These are phyloP conservation scores for Echium plantagineum DNA, from an alignment of 257 asterid species.

Conservation along the genomic window DNA sequence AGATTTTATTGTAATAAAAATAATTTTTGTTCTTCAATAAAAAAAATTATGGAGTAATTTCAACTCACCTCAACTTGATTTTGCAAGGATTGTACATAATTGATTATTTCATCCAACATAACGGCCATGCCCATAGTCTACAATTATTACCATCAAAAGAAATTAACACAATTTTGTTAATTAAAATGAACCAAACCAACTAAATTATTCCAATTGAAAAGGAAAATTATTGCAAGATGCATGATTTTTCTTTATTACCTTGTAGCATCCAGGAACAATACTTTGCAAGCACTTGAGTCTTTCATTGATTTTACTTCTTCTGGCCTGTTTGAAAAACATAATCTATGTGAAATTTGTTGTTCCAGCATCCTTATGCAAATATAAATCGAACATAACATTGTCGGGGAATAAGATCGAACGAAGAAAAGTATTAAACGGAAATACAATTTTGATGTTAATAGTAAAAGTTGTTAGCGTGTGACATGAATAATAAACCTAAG, in stretches of 20 bases:
- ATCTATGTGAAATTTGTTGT: too few relatives aligned
- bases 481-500: too few relatives aligned
- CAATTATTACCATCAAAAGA: constrained; percentile 11
- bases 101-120: constrained; percentile 88
- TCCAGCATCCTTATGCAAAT: too few relatives aligned
- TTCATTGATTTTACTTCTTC: constrained; percentile 87
- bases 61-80: constrained; percentile 77
- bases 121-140: constrained; percentile 98
- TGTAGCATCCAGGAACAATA: constrained; percentile 91
- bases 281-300: constrained; percentile 72
- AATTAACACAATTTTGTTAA: too few relatives aligned
- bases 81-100: constrained; percentile 80
- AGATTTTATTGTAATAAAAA: too few relatives aligned
- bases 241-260: constrained; percentile 27
- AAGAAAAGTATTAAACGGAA: too few relatives aligned
- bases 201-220: neutral
- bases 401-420: too few relatives aligned
- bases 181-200: neutral
- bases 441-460: too few relatives aligned
- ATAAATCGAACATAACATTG: too few relatives aligned
- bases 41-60: neutral
- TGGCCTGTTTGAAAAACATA: constrained; percentile 33
- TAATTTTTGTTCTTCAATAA: neutral
- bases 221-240: neutral
- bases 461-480: too few relatives aligned